Conservation (phyloP, 768 basidiomycete genomes). For the Termitomyces sp. region DNA sequence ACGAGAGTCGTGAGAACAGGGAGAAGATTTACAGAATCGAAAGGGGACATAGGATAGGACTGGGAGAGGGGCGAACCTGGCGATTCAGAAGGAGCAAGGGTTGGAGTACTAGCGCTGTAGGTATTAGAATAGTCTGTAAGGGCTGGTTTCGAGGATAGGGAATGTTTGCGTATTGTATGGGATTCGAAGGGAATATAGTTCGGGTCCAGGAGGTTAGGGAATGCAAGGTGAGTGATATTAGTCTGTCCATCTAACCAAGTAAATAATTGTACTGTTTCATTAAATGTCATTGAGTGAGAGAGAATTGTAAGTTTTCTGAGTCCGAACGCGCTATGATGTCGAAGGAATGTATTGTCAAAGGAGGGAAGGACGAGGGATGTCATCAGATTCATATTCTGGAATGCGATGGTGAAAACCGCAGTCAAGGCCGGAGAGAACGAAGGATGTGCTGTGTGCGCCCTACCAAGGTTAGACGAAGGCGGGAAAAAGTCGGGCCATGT, state of each 20-base stretch:
- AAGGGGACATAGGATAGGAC: slow-evolving; percentile 14
- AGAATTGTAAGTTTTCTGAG: slow-evolving; percentile 33
- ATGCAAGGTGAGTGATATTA: slow-evolving; percentile 31
- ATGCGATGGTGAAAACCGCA: slow-evolving; percentile 36
- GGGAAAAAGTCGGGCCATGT: slow-evolving; percentile 38
- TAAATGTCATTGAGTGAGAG: slow-evolving; percentile 21
- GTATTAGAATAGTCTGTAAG: slow-evolving; percentile 6
- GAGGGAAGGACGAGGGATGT: slow-evolving; percentile 33
- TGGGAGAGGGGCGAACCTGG: slow-evolving; percentile 8
- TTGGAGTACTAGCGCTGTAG: slow-evolving; percentile 1
- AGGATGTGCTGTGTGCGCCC: slow-evolving; percentile 1
- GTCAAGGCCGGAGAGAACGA: slow-evolving; percentile 22
- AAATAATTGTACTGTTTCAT: slow-evolving; percentile 29
- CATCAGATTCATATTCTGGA: slow-evolving; percentile 42
- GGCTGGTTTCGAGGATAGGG: neutral
- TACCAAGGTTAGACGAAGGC: slow-evolving; percentile 1
- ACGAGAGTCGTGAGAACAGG: slow-evolving; percentile 33
- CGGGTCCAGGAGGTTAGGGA: slow-evolving; percentile 30
- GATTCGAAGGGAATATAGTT: slow-evolving; percentile 4
- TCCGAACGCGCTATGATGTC: slow-evolving; percentile 36
- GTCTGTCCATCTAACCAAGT: slow-evolving; percentile 38
- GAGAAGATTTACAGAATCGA: slow-evolving; percentile 29
- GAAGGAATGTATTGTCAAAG: slow-evolving; percentile 36
- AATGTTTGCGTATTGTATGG: slow-evolving; percentile 1
- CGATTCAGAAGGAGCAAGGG: slow-evolving; percentile 6